Percentiles rank a stretch among this genome's conserved stretches.
Conservation (phyloP, 192 early-diverging fungal species). For the Geranomyces michiganensis region DNA sequence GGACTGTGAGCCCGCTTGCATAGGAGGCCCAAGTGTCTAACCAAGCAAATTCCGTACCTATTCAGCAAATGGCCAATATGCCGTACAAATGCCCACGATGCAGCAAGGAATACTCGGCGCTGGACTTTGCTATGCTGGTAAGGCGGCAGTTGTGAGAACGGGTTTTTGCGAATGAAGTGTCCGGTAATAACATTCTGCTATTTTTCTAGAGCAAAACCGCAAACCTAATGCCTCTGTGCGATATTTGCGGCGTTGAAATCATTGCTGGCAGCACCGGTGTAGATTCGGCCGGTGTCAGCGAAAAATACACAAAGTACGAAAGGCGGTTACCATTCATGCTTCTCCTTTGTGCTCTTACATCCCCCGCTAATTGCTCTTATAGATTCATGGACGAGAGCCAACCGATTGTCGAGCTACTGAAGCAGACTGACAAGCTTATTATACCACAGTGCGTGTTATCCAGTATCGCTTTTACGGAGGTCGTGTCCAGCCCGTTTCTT, state of each 20-base stretch:
- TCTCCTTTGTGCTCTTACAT: background rate
- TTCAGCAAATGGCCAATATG: constrained; percentile 46
- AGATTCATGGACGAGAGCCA: constrained; percentile 49
- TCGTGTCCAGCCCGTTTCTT: background rate
- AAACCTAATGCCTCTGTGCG: constrained; percentile 31
- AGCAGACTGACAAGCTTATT: constrained; percentile 36
- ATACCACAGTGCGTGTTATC: constrained; percentile 41
- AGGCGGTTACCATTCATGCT: background rate
- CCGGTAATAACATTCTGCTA: background rate
- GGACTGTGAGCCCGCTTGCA: background rate
- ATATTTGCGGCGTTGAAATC: constrained; percentile 20
- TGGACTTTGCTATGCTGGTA: constrained; percentile 32
- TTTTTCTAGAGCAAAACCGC: constrained; percentile 13
- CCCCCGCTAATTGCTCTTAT: no score
- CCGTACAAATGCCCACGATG: constrained; percentile 41
- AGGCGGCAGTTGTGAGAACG: background rate
- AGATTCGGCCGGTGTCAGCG: constrained; percentile 27
- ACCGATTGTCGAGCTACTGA: constrained; percentile 44
- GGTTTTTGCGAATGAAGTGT: background rate
- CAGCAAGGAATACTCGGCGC: constrained; percentile 25
- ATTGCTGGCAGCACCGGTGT: constrained; percentile 10
- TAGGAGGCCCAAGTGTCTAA: background rate
- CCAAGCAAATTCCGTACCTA: background rate
- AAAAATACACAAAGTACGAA: constrained; percentile 33
- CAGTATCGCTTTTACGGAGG: no score